Percentiles rank a stretch among this genome's conserved stretches.
phyloP scores from a whole-genome alignment of 2,329 filamentous ascomycete species.

The Fusarium coffeatum region DNA sequence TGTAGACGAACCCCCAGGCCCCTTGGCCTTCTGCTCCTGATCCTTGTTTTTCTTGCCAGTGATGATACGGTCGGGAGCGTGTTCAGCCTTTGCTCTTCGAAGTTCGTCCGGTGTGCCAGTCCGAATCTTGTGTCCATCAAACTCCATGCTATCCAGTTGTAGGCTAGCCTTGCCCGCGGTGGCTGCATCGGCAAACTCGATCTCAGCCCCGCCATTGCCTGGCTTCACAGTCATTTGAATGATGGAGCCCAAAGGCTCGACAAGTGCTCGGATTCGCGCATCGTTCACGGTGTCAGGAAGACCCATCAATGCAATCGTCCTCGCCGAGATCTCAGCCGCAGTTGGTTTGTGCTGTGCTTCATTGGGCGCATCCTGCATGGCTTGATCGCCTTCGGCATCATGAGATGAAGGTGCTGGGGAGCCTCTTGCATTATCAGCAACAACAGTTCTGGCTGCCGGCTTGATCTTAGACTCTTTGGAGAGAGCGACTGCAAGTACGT shows the following conservation, averaged over 20 bases:
- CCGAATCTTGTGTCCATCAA: constrained; percentile 65
- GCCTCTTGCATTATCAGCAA: constrained; percentile 48
- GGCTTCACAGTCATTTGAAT: constrained; percentile 83
- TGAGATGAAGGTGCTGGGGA: constrained; percentile 53
- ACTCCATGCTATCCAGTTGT: constrained; percentile 65
- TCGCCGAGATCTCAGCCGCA: constrained; percentile 65
- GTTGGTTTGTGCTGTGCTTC: constrained; percentile 51
- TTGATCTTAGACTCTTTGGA: constrained; percentile 68
- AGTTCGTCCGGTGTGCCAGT: constrained; percentile 67
- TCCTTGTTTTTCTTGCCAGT: constrained; percentile 47
- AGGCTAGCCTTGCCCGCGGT: constrained; percentile 79
- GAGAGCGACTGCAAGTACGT: constrained; percentile 74
- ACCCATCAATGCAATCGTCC: constrained; percentile 84
- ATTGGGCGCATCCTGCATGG: constrained; percentile 50
- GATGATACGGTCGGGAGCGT: constrained; percentile 46
- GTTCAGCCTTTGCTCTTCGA: constrained; percentile 62
- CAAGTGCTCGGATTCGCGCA: constrained; percentile 78
- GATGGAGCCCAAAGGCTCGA: constrained; percentile 76
- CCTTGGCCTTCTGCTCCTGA: constrained; percentile 45
- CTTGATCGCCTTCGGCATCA: constrained; percentile 54
- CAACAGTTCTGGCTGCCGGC: constrained; percentile 60
- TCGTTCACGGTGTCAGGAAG: constrained; percentile 94
- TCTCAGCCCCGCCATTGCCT: constrained; percentile 83
- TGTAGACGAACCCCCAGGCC: constrained; percentile 24
- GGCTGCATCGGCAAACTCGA: constrained; percentile 80